A percentile compares a stretch with the other conserved stretches of the same genome.
These are phyloP conservation scores for Ascochyta clinopodiicola DNA, from an alignment of 2,329 filamentous ascomycete genomes.

Conservation along the genomic window DNA sequence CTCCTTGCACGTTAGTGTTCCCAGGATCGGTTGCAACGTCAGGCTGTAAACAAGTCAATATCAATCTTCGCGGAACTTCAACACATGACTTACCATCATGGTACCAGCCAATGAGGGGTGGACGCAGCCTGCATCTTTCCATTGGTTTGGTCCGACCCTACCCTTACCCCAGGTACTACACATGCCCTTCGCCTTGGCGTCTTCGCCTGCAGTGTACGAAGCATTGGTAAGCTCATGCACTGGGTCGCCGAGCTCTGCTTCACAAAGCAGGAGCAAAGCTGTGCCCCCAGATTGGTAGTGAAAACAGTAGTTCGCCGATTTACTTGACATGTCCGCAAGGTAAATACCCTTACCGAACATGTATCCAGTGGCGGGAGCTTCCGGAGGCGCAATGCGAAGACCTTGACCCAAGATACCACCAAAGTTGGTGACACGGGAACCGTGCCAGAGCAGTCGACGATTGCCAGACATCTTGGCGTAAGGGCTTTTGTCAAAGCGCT, in stretches of 20 bases:
- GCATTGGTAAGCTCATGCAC: slow-evolving; percentile 68
- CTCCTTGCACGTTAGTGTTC: slow-evolving; percentile 54
- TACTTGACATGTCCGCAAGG: slow-evolving; percentile 79
- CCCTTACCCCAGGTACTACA: slow-evolving; percentile 76
- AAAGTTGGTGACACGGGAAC: slow-evolving; percentile 82
- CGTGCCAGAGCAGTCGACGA: slow-evolving; percentile 84
- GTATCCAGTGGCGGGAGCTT: slow-evolving; percentile 80
- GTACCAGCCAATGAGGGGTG: slow-evolving; percentile 71
- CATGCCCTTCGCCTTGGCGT: slow-evolving; percentile 66
- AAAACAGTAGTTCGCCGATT: slow-evolving; percentile 80
- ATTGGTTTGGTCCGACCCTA: slow-evolving; percentile 65
- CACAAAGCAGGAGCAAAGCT: slow-evolving; percentile 80
- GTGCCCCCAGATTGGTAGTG: slow-evolving; percentile 67
- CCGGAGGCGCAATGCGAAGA: slow-evolving; percentile 84
- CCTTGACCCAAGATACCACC: slow-evolving; percentile 88
- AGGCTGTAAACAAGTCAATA: slow-evolving; percentile 28
- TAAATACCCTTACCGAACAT: slow-evolving; percentile 95
- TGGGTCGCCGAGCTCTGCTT: slow-evolving; percentile 80
- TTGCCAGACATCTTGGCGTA: slow-evolving; percentile 65
- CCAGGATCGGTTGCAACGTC: slow-evolving; percentile 52
- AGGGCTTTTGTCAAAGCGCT: slow-evolving; percentile 67
- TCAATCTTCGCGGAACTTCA: neutral
- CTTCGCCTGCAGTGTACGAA: slow-evolving; percentile 68
- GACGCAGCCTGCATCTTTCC: slow-evolving; percentile 77
- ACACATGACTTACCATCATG: slow-evolving; percentile 65